Evolutionary conservation across 257 asterid species (phyloP).

Genomic region (Solanum medicagineum): DNA sequence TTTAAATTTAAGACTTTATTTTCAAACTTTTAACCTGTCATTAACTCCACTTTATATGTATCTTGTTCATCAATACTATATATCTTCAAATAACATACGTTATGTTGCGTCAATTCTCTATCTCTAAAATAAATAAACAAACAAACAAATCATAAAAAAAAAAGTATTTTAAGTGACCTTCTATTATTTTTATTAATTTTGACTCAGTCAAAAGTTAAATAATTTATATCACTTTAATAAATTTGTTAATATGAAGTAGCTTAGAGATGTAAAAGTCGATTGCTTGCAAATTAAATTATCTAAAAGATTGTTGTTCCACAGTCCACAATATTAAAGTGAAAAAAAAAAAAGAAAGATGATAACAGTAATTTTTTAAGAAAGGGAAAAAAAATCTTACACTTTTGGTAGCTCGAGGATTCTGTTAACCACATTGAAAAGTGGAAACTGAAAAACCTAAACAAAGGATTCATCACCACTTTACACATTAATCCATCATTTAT

Average conservation of each 20-base stretch:
- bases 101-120: too few relatives aligned
- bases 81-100: background rate
- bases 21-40: background rate
- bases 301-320: background rate
- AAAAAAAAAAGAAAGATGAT: background rate
- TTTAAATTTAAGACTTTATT: background rate
- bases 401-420: background rate
- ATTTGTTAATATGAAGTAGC: background rate
- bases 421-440: background rate
- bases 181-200: too few relatives aligned
- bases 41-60: background rate
- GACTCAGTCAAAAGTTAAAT: too few relatives aligned
- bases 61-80: background rate
- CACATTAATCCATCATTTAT: background rate
- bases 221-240: background rate
- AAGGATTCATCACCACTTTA: background rate
- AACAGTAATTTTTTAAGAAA: background rate
- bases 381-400: background rate
- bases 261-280: background rate
- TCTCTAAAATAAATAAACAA: too few relatives aligned
- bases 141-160: too few relatives aligned
- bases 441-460: background rate
- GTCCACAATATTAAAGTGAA: background rate
- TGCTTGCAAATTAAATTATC: background rate
- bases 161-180: too few relatives aligned